Conservation (phyloP, 805 yeast species). For the Wickerhamomyces queroliae region DNA sequence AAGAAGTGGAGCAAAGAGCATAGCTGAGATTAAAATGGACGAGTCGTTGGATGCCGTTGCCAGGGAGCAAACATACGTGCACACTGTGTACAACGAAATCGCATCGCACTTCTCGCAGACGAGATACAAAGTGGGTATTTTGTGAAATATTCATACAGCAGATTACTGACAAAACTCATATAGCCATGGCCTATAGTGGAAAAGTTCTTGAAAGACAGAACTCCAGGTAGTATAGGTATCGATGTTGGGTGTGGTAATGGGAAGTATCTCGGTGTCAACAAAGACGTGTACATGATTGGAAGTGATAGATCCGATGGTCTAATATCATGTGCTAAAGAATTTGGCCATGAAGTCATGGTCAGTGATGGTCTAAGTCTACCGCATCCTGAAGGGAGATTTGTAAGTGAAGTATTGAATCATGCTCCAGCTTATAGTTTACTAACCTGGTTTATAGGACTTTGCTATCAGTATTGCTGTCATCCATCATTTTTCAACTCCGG, state of each 20-base stretch:
- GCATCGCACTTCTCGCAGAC: slow-evolving; percentile 93
- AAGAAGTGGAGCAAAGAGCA: neutral
- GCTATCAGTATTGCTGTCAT: slow-evolving; percentile 94
- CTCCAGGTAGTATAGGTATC: slow-evolving; percentile 62
- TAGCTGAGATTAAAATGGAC: slow-evolving; percentile 11
- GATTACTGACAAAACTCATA: slow-evolving; percentile 1
- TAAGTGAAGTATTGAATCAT: neutral
- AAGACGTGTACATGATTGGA: slow-evolving; percentile 65
- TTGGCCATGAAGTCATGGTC: slow-evolving; percentile 51
- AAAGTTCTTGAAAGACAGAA: slow-evolving; percentile 45
- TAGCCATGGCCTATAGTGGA: slow-evolving; percentile 97
- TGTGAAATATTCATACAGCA: too few relatives aligned
- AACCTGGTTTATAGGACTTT: slow-evolving; percentile 52
- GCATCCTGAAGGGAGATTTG: slow-evolving; percentile 39
- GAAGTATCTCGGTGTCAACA: slow-evolving; percentile 73
- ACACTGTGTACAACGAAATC: slow-evolving; percentile 87
- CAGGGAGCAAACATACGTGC: slow-evolving; percentile 78
- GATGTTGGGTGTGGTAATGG: slow-evolving; percentile 99
- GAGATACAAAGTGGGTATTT: slow-evolving; percentile 52
- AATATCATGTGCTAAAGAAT: slow-evolving; percentile 52
- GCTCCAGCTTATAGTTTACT: neutral
- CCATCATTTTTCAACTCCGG: slow-evolving; percentile 88
- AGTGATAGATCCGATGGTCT: slow-evolving; percentile 68
- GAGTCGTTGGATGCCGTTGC: slow-evolving; percentile 35
- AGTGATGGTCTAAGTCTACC: slow-evolving; percentile 78